These are phyloP conservation scores for Kregervanrija pseudodelftensis DNA, from an alignment of 805 yeast species.

Conservation along the genomic window DNA sequence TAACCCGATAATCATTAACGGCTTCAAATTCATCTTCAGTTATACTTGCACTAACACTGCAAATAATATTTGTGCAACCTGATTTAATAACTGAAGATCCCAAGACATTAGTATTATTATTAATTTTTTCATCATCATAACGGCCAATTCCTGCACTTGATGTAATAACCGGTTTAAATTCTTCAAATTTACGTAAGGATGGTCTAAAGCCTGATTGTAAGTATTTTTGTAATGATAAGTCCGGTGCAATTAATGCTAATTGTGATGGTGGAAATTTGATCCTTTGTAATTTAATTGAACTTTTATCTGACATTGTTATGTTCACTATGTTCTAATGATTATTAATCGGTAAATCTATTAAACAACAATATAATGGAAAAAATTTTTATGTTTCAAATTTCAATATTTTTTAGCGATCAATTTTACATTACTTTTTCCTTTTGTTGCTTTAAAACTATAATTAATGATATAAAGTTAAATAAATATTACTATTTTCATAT, in stretches of 20 bases:
- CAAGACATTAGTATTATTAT: constrained; percentile 29
- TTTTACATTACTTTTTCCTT: background rate
- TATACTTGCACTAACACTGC: constrained; percentile 63
- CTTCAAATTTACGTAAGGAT: constrained; percentile 59
- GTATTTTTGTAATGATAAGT: constrained; percentile 72
- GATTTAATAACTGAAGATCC: constrained; percentile 66
- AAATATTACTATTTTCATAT: too few relatives aligned
- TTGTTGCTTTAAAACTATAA: too few relatives aligned
- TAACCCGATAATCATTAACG: constrained; percentile 34
- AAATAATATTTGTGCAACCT: constrained; percentile 68
- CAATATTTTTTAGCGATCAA: too few relatives aligned
- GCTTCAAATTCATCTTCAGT: constrained; percentile 45
- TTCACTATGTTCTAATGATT: background rate
- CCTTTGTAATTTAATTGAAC: constrained; percentile 26
- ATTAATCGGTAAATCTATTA: too few relatives aligned
- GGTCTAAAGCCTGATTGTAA: constrained; percentile 72
- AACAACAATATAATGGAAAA: too few relatives aligned
- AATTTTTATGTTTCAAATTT: too few relatives aligned
- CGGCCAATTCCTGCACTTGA: constrained; percentile 31
- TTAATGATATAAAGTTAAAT: too few relatives aligned
- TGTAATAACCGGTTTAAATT: constrained; percentile 54
- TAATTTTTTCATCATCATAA: constrained; percentile 19
- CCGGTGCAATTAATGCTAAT: constrained; percentile 80
- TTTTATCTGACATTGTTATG: background rate
- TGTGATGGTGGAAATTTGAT: constrained; percentile 75